Evolutionary conservation across 805 yeast genomes (phyloP).

Genomic region (Candida suzukii): DNA sequence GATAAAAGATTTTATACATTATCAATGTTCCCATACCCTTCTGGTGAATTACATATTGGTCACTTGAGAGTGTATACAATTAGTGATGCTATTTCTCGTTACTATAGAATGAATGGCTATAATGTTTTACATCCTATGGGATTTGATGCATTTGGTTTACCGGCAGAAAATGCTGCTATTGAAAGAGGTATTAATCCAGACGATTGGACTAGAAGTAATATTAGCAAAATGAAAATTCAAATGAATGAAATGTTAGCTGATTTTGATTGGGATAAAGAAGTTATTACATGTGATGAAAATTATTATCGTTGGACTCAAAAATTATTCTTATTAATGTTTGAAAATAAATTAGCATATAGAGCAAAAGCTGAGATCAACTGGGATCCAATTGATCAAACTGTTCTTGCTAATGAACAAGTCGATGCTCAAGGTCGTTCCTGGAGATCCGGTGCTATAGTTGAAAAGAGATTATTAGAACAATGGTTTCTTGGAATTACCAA

Average conservation of each 20-base stretch:
- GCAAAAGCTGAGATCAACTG: constrained; percentile 88
- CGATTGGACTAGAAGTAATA: constrained; percentile 76
- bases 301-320: constrained; percentile 92
- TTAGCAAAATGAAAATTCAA: constrained; percentile 81
- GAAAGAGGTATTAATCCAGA: constrained; percentile 76
- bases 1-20: constrained; percentile 50
- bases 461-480: constrained; percentile 72
- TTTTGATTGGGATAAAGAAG: constrained; percentile 91
- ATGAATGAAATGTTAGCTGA: constrained; percentile 71
- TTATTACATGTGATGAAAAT: constrained; percentile 78
- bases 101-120: constrained; percentile 66
- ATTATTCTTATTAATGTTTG: constrained; percentile 65
- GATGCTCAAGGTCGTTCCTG: constrained; percentile 87
- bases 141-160: constrained; percentile 98
- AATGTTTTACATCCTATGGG: constrained; percentile 95
- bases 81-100: constrained; percentile 77
- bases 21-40: constrained; percentile 95
- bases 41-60: constrained; percentile 89
- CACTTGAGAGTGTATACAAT: constrained; percentile 91
- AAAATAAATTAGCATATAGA: constrained; percentile 79
- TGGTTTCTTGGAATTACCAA: constrained; percentile 92
- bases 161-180: constrained; percentile 97
- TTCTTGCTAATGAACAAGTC: constrained; percentile 94
- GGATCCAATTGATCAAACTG: constrained; percentile 96
- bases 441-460: constrained; percentile 96